Conservation (phyloP, 306 rosid genomes). For the Rubus parviflorus region DNA sequence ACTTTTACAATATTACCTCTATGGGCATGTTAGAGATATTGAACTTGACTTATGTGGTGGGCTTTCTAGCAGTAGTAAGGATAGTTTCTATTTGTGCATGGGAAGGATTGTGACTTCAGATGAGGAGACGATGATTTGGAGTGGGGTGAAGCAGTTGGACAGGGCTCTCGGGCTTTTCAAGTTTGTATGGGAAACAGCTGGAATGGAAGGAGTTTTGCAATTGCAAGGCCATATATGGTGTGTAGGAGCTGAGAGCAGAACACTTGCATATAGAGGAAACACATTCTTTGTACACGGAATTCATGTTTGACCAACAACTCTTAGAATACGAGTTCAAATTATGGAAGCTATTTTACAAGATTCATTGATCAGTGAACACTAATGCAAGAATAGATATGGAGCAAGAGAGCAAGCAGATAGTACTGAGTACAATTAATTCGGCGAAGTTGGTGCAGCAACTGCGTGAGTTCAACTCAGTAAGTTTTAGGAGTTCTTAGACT, state of each 20-base stretch:
- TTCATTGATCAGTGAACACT: neutral
- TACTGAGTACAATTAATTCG: neutral
- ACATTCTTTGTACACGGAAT: constrained; percentile 55
- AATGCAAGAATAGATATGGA: neutral
- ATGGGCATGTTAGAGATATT: constrained; percentile 59
- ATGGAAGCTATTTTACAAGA: neutral
- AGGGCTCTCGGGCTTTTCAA: constrained; percentile 68
- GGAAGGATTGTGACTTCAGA: constrained; percentile 78
- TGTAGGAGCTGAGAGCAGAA: constrained; percentile 60
- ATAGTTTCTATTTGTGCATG: constrained; percentile 54
- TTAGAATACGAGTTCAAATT: neutral
- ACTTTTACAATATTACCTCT: constrained; percentile 62
- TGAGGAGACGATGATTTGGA: constrained; percentile 63
- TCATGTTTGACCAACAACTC: constrained; percentile 38
- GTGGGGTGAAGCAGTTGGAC: constrained; percentile 82
- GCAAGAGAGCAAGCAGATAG: neutral
- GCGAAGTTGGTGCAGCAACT: neutral
- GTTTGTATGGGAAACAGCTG: constrained; percentile 84
- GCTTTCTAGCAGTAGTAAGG: constrained; percentile 33
- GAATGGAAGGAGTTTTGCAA: constrained; percentile 61
- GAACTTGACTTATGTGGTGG: constrained; percentile 84
- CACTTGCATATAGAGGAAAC: constrained; percentile 65
- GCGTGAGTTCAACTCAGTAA: neutral
- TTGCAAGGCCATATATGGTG: constrained; percentile 88
- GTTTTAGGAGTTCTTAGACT: neutral